Evolutionary conservation across 305 asterid genomes (phyloP), one percentile per base, ranked within the genome.

Genomic region (Striga hermonthica): DNA sequence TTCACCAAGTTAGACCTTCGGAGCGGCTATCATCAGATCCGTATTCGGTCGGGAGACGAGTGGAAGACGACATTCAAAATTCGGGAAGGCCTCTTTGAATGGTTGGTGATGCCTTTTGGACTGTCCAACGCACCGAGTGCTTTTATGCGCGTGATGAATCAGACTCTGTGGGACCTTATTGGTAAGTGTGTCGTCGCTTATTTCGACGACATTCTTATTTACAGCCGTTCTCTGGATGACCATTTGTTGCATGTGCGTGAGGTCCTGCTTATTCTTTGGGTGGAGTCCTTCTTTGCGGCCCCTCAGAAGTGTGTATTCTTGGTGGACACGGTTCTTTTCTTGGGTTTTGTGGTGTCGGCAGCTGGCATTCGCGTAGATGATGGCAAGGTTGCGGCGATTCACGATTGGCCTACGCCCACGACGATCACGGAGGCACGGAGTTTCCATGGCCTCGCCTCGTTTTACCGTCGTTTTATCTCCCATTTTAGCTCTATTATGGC

Each of bases 401-500:
- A 11, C 34, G 28, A 37, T 4, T 59, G 49, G 48, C 48, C 64
- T 0, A 4, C 48, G 0, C 49, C n/a, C 3, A 12, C 64, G 3
- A n/a, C 64, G 1, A n/a, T 38, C 1, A 59, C 64, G 6, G 64
- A n/a, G 28, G 64, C 28, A 1, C 48, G 48, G 1, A 59, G 48
- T 16, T 59, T 59, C 11, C 64, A 59, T 12, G 64, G 64, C 9
- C 48, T 59, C 3, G 34, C 64, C 0, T 59, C 48, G 0, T 59
- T 59, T 12, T 59, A 59, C 7, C 8, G 64, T 1, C 49, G 34
- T n/a, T 59, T 59, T 28, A 59, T 59, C 9, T 4, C 64, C 9
- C 49, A 59, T 38, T 59, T 59, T 59, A 59, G 64, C 12, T 7
- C 49, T 7, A 59, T 59, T 5, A 37, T 59, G 64, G 64, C 64